Evolutionary conservation across 73 alveolate genomes (phyloP).

Genomic region (Diophrys sp.): DNA sequence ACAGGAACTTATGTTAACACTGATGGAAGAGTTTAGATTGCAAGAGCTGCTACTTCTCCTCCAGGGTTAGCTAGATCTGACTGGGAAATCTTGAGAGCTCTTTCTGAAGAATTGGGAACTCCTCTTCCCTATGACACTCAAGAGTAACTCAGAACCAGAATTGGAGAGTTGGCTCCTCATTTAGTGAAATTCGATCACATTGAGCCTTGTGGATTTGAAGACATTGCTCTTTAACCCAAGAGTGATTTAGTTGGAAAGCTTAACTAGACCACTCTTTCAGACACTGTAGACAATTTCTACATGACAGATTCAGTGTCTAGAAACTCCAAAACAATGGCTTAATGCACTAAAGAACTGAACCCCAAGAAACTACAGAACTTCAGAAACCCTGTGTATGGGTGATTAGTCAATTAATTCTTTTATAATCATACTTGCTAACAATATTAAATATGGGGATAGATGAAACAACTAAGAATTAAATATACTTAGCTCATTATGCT

Average conservation of each 20-base stretch:
- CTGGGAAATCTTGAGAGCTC: slow-evolving; percentile 86
- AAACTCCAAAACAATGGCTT: slow-evolving; percentile 75
- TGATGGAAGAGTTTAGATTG: slow-evolving; percentile 79
- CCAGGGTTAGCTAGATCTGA: slow-evolving; percentile 84
- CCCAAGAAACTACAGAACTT: slow-evolving; percentile 44
- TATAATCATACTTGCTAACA: too few relatives aligned
- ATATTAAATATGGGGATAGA: too few relatives aligned
- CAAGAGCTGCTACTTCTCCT: slow-evolving; percentile 63
- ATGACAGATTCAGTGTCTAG: slow-evolving; percentile 83
- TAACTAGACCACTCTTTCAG: slow-evolving; percentile 55
- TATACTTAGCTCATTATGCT: too few relatives aligned
- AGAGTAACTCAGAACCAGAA: slow-evolving; percentile 77
- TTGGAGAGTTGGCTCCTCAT: slow-evolving; percentile 90
- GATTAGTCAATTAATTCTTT: too few relatives aligned
- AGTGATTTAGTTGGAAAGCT: slow-evolving; percentile 3
- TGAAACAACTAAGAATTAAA: too few relatives aligned
- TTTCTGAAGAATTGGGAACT: slow-evolving; percentile 68
- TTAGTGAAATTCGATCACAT: slow-evolving; percentile 70
- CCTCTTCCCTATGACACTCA: slow-evolving; percentile 78
- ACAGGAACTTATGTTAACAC: slow-evolving; percentile 78
- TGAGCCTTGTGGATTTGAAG: slow-evolving; percentile 67
- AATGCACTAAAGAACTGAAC: slow-evolving; percentile 68
- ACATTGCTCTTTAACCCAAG: slow-evolving; percentile 33
- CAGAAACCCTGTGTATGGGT: slow-evolving; percentile 5
- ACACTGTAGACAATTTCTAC: slow-evolving; percentile 74